Evolutionary conservation across 495 filamentous ascomycete genomes (phyloP).

Genomic region (Collariella sp.): DNA sequence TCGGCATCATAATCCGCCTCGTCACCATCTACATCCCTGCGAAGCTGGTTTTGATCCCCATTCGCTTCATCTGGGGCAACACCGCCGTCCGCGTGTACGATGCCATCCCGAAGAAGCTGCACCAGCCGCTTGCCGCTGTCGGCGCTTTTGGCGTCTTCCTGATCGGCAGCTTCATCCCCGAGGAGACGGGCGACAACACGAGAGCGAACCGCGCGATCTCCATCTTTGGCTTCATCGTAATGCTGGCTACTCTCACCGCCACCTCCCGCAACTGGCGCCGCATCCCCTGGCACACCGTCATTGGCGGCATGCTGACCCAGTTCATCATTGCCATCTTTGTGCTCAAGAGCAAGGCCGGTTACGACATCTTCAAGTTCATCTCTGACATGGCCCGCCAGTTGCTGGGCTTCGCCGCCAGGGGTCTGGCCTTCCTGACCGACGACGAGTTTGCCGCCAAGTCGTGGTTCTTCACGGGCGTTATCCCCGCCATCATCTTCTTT

Average conservation of each 20-base stretch:
- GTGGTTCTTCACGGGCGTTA: conserved; percentile 65
- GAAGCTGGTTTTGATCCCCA: conserved; percentile 53
- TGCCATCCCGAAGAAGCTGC: conserved; percentile 53
- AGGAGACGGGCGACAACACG: conserved; percentile 64
- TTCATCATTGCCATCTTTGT: conserved; percentile 86
- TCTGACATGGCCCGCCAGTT: conserved; percentile 59
- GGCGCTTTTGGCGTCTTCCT: conserved; percentile 61
- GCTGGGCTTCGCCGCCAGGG: conserved; percentile 61
- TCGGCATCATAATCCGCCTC: conserved; percentile 63
- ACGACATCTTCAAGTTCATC: conserved; percentile 84
- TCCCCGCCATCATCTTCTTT: conserved; percentile 90
- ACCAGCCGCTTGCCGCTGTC: conserved; percentile 49
- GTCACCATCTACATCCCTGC: conserved; percentile 66
- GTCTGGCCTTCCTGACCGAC: conserved; percentile 62
- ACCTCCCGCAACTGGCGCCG: conserved; percentile 63
- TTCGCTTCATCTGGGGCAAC: conserved; percentile 56
- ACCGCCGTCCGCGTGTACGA: conserved; percentile 47
- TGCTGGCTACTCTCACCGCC: conserved; percentile 54
- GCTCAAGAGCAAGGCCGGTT: conserved; percentile 63
- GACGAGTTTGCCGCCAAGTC: conserved; percentile 29
- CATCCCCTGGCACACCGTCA: conserved; percentile 82
- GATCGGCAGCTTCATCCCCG: conserved; percentile 63
- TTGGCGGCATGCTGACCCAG: conserved; percentile 75
- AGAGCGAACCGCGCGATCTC: conserved; percentile 70
- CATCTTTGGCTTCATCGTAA: conserved; percentile 69